Percentiles rank a stretch among this genome's conserved stretches.
Evolutionary conservation across 2,329 filamentous ascomycete genomes (phyloP).

Genomic region (Exophiala oligosperma): DNA sequence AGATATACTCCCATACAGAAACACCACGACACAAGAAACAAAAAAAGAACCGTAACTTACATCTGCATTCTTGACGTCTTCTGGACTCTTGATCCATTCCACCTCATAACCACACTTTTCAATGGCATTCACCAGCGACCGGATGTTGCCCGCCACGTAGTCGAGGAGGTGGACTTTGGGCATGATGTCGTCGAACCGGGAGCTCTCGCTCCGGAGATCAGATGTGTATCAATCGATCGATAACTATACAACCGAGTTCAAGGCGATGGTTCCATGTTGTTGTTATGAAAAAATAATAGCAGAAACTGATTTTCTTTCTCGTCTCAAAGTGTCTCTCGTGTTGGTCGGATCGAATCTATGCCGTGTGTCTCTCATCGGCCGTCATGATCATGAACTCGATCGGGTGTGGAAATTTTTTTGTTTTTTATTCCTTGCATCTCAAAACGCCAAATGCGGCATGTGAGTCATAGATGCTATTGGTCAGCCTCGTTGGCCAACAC

Average conservation of each 20-base stretch:
- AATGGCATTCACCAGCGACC: constrained; percentile 91
- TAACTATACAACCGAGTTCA: neutral
- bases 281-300: too few species aligned
- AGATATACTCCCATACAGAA: neutral
- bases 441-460: constrained; percentile 12
- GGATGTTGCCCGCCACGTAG: constrained; percentile 95
- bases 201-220: neutral
- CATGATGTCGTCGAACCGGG: constrained; percentile 32
- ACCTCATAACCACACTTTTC: constrained; percentile 92
- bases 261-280: neutral
- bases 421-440: too few species aligned
- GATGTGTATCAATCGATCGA: neutral
- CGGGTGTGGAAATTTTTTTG: too few species aligned
- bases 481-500: neutral
- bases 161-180: constrained; percentile 60
- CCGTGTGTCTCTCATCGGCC: too few species aligned
- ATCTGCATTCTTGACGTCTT: constrained; percentile 81
- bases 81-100: constrained; percentile 84
- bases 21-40: neutral
- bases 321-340: too few species aligned
- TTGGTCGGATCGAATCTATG: too few species aligned
- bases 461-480: constrained; percentile 14
- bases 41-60: constrained; percentile 50
- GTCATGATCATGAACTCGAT: too few species aligned
- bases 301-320: too few species aligned